A percentile compares a stretch with the other conserved stretches of the same genome.
phyloP scores from a whole-genome alignment of 768 basidiomycete species.

The Leccinum subgranulosum region DNA sequence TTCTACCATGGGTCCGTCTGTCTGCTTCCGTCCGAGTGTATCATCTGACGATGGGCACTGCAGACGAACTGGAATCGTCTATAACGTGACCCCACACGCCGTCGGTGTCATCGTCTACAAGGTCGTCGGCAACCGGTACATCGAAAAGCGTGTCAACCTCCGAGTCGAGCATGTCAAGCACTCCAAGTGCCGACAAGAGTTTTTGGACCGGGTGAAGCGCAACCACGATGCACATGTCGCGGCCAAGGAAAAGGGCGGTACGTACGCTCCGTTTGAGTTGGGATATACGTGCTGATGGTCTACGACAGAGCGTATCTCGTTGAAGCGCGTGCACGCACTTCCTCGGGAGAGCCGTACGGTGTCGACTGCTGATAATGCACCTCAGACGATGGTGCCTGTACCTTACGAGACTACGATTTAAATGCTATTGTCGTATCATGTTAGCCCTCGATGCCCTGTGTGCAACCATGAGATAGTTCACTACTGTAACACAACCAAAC shows the following conservation, averaged over 20 bases:
- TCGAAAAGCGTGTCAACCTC: constrained; percentile 99
- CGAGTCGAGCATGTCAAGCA: constrained; percentile 94
- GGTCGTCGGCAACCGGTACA: constrained; percentile 97
- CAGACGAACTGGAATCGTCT: constrained; percentile 96
- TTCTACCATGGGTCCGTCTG: constrained; percentile 92
- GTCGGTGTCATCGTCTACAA: constrained; percentile 99
- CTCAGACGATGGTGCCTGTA: constrained; percentile 91
- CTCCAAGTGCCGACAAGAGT: constrained; percentile 97
- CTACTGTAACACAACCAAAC: too few relatives aligned
- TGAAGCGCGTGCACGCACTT: constrained; percentile 82
- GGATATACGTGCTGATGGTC: background rate
- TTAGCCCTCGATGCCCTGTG: constrained; percentile 18
- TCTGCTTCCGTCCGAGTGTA: constrained; percentile 18
- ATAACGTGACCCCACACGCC: constrained; percentile 94
- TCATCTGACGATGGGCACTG: constrained; percentile 5
- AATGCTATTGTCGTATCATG: constrained; percentile 30
- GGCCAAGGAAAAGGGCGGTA: constrained; percentile 87
- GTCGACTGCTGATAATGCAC: constrained; percentile 68
- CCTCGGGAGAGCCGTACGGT: constrained; percentile 81
- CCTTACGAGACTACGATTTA: constrained; percentile 97
- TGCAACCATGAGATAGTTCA: constrained; percentile 19
- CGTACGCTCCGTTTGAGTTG: constrained; percentile 29
- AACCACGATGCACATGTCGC: constrained; percentile 82
- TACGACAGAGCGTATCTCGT: constrained; percentile 63
- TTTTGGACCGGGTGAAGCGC: constrained; percentile 90